A percentile compares a stretch with the other conserved stretches of the same genome.
Evolutionary conservation across 1,284 basidiomycete species (phyloP).

Genomic region (Heterobasidion occidentale): DNA sequence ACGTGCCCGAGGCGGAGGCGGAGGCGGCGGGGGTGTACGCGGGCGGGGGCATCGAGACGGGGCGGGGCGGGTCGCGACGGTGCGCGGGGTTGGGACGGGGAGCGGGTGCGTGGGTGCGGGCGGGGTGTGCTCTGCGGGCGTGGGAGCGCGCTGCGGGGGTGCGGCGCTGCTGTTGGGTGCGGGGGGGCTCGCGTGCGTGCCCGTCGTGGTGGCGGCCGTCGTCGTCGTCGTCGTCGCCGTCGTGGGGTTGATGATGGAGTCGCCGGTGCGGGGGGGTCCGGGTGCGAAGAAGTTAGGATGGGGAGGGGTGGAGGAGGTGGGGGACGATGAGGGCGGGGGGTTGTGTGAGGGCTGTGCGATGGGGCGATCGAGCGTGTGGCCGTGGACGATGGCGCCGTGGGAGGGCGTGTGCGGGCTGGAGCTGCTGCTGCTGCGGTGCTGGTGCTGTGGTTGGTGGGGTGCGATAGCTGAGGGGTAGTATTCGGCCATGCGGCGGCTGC

Average conservation of each 20-base stretch:
- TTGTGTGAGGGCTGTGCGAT: conserved; percentile 21
- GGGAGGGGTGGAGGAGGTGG: no score
- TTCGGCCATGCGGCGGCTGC: no score
- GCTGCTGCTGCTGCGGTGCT: no score
- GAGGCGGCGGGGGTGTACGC: conserved; percentile 27
- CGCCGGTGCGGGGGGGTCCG: neutral
- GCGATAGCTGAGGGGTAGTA: no score
- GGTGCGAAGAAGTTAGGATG: neutral
- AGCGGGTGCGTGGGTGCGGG: conserved; percentile 9
- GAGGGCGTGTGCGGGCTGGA: no score
- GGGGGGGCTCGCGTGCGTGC: no score
- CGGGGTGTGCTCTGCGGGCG: neutral
- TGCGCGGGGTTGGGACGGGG: conserved; percentile 10
- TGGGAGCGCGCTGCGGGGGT: neutral
- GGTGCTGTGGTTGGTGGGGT: no score
- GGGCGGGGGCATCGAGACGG: conserved; percentile 64
- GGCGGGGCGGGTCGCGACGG: conserved; percentile 35
- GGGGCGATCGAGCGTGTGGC: conserved; percentile 51
- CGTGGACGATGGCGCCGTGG: conserved; percentile 48
- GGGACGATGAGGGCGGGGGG: neutral
- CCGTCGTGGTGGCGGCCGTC: no score
- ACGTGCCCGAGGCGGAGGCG: conserved; percentile 22
- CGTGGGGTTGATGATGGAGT: conserved; percentile 6
- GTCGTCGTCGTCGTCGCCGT: no score
- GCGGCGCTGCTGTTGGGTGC: neutral